A percentile compares a stretch with the other conserved stretches of the same genome.
Conservation (phyloP, 768 basidiomycete genomes). For the Podaxis sp. region DNA sequence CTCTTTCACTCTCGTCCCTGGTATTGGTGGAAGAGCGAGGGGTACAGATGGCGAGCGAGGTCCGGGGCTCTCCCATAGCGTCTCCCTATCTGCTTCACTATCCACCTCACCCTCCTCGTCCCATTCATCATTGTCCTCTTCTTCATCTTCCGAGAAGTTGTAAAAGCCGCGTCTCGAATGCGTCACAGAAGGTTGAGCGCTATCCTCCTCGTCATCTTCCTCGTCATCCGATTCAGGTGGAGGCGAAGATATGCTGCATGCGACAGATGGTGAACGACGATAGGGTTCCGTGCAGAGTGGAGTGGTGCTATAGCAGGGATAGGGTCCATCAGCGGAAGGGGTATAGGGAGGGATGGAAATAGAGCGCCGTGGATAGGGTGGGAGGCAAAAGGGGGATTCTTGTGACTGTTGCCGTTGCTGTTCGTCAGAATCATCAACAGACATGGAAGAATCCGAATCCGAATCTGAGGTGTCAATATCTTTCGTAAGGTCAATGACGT, state of each 20-base stretch:
- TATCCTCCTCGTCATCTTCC: constrained; percentile 38
- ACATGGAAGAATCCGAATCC: constrained; percentile 42
- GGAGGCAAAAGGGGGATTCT: constrained; percentile 48
- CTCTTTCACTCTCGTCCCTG: constrained; percentile 47
- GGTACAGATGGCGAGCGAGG: constrained; percentile 63
- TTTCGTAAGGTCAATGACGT: constrained; percentile 38
- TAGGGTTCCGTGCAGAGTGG: constrained; percentile 27
- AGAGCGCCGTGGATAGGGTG: constrained; percentile 56
- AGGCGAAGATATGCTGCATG: constrained; percentile 58
- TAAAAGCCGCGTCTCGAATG: constrained; percentile 23
- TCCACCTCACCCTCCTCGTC: constrained; percentile 48
- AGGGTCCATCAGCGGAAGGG: constrained; percentile 38
- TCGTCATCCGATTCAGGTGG: constrained; percentile 75
- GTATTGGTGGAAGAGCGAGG: constrained; percentile 25
- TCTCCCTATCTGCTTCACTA: constrained; percentile 58
- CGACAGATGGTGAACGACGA: constrained; percentile 59
- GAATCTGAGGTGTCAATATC: constrained; percentile 33
- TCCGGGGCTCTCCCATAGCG: constrained; percentile 62
- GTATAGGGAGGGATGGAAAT: constrained; percentile 58
- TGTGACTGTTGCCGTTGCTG: constrained; percentile 24
- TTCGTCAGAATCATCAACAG: constrained; percentile 41
- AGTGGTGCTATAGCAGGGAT: constrained; percentile 27
- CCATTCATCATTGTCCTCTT: constrained; percentile 25
- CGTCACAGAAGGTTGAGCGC: constrained; percentile 44
- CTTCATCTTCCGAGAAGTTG: constrained; percentile 30